Conservation (phyloP, 805 yeast genomes). For the Myxozyma lipomycoides region DNA sequence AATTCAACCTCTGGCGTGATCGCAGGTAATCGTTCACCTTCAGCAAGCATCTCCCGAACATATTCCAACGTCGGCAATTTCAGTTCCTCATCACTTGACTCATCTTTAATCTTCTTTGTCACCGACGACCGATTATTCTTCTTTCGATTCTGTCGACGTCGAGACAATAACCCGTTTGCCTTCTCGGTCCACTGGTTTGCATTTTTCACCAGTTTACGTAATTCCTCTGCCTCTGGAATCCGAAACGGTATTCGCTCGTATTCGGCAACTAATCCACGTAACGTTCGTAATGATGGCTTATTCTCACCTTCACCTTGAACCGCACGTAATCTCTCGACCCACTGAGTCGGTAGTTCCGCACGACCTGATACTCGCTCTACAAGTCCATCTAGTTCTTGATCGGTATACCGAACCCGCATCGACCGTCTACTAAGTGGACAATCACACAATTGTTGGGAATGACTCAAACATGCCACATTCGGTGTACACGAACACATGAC, state of each 20-base stretch:
- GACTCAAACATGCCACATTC: constrained; percentile 21
- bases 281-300: constrained; percentile 47
- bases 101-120: too few relatives aligned
- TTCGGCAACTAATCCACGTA: constrained; percentile 48
- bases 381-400: constrained; percentile 47
- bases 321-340: constrained; percentile 44
- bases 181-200: constrained; percentile 53
- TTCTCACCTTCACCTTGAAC: constrained; percentile 29
- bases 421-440: constrained; percentile 6
- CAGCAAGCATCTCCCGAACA: constrained; percentile 42
- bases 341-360: constrained; percentile 47
- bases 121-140: constrained; percentile 27
- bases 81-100: constrained; percentile 18
- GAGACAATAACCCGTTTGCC: constrained; percentile 51
- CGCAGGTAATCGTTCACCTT: constrained; percentile 51
- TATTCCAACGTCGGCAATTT: constrained; percentile 33
- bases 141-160: constrained; percentile 51
- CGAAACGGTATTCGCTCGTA: constrained; percentile 51
- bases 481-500: constrained; percentile 16
- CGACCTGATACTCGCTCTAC: constrained; percentile 41
- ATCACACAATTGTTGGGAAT: constrained; percentile 22
- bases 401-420: constrained; percentile 41
- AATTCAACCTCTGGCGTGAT: constrained; percentile 58
- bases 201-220: constrained; percentile 44
- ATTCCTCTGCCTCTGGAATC: constrained; percentile 38